Evolutionary conservation across 768 basidiomycete species (phyloP).

Genomic region (Hirschioporus abietinus): DNA sequence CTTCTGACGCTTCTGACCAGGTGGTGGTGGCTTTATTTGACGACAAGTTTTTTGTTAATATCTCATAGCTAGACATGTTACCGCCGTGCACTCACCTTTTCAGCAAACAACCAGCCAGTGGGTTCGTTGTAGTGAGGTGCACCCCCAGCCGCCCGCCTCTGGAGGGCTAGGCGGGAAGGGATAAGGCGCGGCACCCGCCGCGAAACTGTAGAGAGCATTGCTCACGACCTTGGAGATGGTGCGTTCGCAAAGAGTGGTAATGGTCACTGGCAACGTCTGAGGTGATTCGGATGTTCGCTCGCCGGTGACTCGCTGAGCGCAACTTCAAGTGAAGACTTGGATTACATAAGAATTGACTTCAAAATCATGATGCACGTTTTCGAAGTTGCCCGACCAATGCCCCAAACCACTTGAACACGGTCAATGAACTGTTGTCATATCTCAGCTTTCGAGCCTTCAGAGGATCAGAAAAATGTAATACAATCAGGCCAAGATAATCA

Average conservation of each 20-base stretch:
- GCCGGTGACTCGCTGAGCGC: no score
- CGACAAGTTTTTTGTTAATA: slow-evolving; percentile 10
- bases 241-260: no score
- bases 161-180: background rate
- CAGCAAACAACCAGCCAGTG: slow-evolving; percentile 80
- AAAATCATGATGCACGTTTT: no score
- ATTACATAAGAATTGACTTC: background rate
- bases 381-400: no score
- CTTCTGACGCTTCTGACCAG: slow-evolving; percentile 80
- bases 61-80: slow-evolving; percentile 5
- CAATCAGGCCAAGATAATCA: no score
- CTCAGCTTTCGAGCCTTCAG: no score
- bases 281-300: no score
- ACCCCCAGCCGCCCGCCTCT: background rate
- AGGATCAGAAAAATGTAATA: no score
- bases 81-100: slow-evolving; percentile 57
- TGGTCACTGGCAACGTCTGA: no score
- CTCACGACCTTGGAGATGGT: background rate
- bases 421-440: no score
- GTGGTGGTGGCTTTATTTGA: slow-evolving; percentile 55
- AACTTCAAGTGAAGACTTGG: background rate
- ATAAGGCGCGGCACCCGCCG: background rate
- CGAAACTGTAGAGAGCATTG: background rate
- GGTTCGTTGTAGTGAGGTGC: slow-evolving; percentile 71
- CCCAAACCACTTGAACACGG: no score